Evolutionary conservation across 495 filamentous ascomycete genomes (phyloP).

Genomic region (Sordaria brevicollis): DNA sequence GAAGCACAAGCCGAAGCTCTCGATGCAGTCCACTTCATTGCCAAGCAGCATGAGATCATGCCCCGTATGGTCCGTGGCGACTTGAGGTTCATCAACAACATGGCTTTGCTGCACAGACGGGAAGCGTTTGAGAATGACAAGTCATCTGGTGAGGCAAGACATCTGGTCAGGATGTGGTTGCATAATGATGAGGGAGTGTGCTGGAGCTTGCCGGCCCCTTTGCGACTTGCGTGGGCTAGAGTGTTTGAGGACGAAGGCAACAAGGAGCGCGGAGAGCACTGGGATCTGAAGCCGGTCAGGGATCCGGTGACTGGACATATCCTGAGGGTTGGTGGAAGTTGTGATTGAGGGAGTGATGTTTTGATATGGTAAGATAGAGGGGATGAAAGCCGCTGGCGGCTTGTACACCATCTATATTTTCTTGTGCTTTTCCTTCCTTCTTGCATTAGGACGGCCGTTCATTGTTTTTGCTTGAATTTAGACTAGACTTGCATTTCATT

Average conservation of each 20-base stretch:
- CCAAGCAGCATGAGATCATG: constrained; percentile 39
- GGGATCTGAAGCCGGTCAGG: constrained; percentile 13
- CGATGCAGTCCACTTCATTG: constrained; percentile 42
- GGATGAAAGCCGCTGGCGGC: not conserved
- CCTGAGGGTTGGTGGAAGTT: constrained; percentile 9
- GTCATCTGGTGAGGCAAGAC: not conserved
- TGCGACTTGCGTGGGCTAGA: constrained; percentile 15
- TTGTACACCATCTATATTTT: not conserved
- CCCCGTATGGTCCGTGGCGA: constrained; percentile 45
- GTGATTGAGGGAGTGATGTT: constrained; percentile 2
- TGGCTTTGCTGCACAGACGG: constrained; percentile 13
- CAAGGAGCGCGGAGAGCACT: constrained; percentile 7
- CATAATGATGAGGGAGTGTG: constrained; percentile 14
- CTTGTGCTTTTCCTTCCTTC: not conserved
- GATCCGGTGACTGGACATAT: constrained; percentile 8
- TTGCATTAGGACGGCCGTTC: not conserved
- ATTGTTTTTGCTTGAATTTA: not conserved
- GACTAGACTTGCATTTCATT: not conserved
- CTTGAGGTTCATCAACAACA: constrained; percentile 52
- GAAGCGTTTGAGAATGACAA: constrained; percentile 16
- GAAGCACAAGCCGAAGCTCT: constrained; percentile 33
- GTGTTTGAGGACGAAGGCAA: constrained; percentile 15
- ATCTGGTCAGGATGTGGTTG: constrained; percentile 16
- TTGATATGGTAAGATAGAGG: not conserved
- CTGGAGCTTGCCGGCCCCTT: constrained; percentile 12